Evolutionary conservation across 108 stramenopile species (phyloP).

Genomic region (Licmophora abbreviata): DNA sequence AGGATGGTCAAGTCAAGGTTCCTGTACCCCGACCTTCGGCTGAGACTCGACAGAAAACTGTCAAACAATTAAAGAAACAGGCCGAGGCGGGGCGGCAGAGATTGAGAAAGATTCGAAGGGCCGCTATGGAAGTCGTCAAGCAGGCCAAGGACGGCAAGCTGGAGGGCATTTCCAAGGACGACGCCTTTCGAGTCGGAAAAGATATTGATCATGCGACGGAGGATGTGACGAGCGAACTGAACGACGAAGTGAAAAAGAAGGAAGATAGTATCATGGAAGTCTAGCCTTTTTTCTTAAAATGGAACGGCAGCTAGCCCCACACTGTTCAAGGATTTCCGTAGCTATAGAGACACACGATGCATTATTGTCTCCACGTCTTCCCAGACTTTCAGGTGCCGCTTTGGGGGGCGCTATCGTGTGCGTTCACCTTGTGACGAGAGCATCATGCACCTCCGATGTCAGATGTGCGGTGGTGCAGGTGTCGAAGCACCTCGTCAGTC

Average conservation of each 20-base stretch:
- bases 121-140: constrained; percentile 69
- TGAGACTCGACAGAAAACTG: constrained; percentile 67
- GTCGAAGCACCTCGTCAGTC: too few species aligned
- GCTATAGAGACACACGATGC: background rate
- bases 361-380: too few species aligned
- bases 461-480: too few species aligned
- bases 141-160: constrained; percentile 77
- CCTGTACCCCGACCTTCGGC: constrained; percentile 67
- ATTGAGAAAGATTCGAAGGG: constrained; percentile 64
- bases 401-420: too few species aligned
- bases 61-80: constrained; percentile 52
- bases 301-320: background rate
- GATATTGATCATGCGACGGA: constrained; percentile 74
- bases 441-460: too few species aligned
- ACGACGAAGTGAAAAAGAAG: constrained; percentile 63
- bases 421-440: too few species aligned
- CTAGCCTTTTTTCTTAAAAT: constrained; percentile 4
- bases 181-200: constrained; percentile 73
- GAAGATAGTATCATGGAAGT: constrained; percentile 70
- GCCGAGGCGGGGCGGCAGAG: constrained; percentile 59
- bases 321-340: background rate
- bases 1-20: constrained; percentile 62
- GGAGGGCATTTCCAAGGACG: constrained; percentile 76
- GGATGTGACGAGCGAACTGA: constrained; percentile 42
- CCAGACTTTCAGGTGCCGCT: too few species aligned